Conservation (phyloP, 2,329 filamentous ascomycete species). For the Sclerotinia borealis region DNA sequence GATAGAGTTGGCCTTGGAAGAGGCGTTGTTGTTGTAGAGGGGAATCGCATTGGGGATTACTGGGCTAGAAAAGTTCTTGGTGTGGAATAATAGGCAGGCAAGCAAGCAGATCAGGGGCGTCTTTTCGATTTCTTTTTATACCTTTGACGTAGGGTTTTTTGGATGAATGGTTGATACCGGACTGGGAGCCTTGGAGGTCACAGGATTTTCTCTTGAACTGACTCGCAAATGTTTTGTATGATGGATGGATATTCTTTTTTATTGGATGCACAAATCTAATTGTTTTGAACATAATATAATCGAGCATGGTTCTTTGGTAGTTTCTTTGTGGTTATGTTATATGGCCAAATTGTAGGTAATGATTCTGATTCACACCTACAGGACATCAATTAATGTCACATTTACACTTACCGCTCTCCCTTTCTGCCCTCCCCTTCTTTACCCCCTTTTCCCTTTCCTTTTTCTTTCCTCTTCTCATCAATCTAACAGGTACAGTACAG, state of each 20-base stretch:
- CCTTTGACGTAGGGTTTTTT: neutral
- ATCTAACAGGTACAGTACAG: slow-evolving; percentile 15
- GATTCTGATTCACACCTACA: neutral
- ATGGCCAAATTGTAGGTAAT: neutral
- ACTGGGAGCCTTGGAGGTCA: slow-evolving; percentile 5
- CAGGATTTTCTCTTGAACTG: neutral
- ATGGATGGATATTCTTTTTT: slow-evolving; percentile 1
- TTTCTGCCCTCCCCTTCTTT: neutral
- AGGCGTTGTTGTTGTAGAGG: slow-evolving; percentile 83
- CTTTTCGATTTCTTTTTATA: neutral
- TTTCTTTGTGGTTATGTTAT: neutral
- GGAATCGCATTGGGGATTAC: slow-evolving; percentile 74
- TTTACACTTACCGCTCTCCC: neutral
- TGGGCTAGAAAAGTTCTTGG: slow-evolving; percentile 76
- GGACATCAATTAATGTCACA: neutral
- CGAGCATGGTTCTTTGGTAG: neutral
- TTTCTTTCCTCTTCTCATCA: slow-evolving; percentile 17
- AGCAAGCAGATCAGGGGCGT: neutral
- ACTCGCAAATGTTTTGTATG: slow-evolving; percentile 7
- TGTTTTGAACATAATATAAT: neutral
- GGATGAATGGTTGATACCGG: slow-evolving; percentile 9
- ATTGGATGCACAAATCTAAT: neutral
- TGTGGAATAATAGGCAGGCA: slow-evolving; percentile 40
- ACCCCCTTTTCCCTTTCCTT: slow-evolving; percentile 7
- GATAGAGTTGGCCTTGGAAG: slow-evolving; percentile 81